These are phyloP conservation scores for Sophora flavescens DNA, from an alignment of 306 rosid species.

Conservation along the genomic window DNA sequence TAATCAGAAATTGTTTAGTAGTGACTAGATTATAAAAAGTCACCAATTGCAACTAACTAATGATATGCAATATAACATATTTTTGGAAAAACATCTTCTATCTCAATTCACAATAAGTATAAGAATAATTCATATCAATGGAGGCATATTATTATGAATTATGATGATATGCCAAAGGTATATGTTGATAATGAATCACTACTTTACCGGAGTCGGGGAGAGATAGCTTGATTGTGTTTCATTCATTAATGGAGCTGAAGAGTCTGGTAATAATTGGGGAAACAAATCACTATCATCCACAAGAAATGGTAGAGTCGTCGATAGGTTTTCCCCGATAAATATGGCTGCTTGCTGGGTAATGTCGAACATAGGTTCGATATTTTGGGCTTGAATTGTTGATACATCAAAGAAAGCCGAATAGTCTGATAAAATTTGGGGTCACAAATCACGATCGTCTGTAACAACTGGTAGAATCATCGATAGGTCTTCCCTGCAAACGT, in stretches of 20 bases:
- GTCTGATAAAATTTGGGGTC: background rate
- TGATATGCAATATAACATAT: background rate
- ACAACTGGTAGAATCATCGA: background rate
- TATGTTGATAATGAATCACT: background rate
- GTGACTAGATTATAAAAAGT: background rate
- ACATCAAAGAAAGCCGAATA: background rate
- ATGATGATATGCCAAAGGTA: background rate
- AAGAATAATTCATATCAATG: background rate
- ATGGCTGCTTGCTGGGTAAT: background rate
- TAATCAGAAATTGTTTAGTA: too few species aligned
- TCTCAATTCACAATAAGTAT: too few species aligned
- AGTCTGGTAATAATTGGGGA: background rate
- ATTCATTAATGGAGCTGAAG: background rate
- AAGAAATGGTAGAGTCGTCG: background rate
- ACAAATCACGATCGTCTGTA: background rate
- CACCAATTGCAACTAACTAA: background rate
- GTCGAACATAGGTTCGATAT: background rate
- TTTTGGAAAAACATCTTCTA: background rate
- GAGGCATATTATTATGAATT: background rate
- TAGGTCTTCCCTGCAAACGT: background rate
- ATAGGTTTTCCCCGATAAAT: background rate
- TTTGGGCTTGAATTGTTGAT: background rate
- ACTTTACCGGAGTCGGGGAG: constrained; percentile 15
- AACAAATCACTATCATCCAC: background rate
- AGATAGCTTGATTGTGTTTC: background rate